Conservation (phyloP, 1,139 yeast species). For the Nakaseomyces uthaithaninus region DNA sequence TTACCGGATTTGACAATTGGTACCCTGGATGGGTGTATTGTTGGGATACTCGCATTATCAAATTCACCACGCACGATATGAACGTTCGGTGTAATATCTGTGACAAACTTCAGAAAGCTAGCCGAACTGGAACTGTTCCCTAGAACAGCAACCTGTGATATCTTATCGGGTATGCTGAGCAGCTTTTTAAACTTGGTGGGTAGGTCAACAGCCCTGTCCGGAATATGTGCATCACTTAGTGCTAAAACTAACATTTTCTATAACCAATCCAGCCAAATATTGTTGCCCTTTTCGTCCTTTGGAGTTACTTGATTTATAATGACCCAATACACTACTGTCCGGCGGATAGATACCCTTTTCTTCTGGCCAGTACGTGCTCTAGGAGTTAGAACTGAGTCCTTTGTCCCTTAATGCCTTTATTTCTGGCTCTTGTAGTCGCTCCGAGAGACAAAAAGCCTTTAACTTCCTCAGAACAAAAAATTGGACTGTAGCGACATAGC, state of each 20-base stretch:
- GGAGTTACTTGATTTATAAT: no score
- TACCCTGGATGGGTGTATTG: slow-evolving; percentile 55
- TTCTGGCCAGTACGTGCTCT: no score
- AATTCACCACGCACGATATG: slow-evolving; percentile 77
- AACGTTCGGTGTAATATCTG: slow-evolving; percentile 61
- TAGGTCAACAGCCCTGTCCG: slow-evolving; percentile 62
- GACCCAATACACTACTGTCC: no score
- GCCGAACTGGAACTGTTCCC: slow-evolving; percentile 77
- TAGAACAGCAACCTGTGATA: slow-evolving; percentile 72
- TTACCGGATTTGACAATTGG: background rate
- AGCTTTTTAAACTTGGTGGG: slow-evolving; percentile 58
- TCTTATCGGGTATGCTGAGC: slow-evolving; percentile 63
- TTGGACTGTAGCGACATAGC: no score
- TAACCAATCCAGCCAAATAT: background rate
- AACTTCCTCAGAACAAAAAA: no score
- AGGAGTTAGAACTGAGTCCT: no score
- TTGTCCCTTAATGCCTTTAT: background rate
- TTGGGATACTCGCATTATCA: slow-evolving; percentile 35
- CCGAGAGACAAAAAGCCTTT: no score
- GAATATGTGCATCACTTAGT: slow-evolving; percentile 83
- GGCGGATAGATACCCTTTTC: no score
- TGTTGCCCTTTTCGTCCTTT: background rate
- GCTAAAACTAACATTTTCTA: slow-evolving; percentile 70
- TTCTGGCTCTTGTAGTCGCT: background rate
- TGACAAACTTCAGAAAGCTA: slow-evolving; percentile 55